Evolutionary conservation across 345 rosid species (phyloP).

Genomic region (Draba incana): DNA sequence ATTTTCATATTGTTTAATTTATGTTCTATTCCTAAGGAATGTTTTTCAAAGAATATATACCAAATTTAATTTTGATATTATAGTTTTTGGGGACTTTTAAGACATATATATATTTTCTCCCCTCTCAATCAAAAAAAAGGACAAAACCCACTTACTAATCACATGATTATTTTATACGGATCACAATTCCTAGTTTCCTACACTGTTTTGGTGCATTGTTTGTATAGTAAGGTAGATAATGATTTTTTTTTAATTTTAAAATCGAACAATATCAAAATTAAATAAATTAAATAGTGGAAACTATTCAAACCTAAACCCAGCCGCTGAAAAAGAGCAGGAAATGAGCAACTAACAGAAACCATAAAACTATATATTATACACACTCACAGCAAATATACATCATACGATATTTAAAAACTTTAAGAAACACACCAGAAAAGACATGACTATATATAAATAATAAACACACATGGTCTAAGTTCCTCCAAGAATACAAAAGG

Average conservation of each 20-base stretch:
- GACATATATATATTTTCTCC: background rate
- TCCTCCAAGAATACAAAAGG: background rate
- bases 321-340: slow-evolving; percentile 37
- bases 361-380: slow-evolving; percentile 36
- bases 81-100: slow-evolving; percentile 16
- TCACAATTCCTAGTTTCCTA: slow-evolving; percentile 12
- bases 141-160: slow-evolving; percentile 33
- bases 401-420: slow-evolving; percentile 12
- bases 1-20: slow-evolving; percentile 11
- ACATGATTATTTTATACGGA: slow-evolving; percentile 30
- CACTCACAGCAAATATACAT: slow-evolving; percentile 14
- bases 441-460: slow-evolving; percentile 38
- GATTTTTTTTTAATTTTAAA: background rate
- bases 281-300: too few relatives aligned
- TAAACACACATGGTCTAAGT: slow-evolving; percentile 36
- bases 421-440: slow-evolving; percentile 32
- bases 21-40: slow-evolving; percentile 5
- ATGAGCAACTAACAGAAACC: slow-evolving; percentile 32
- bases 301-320: slow-evolving; percentile 4
- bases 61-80: slow-evolving; percentile 7
- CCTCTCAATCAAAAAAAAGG: slow-evolving; percentile 37
- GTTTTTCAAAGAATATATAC: slow-evolving; percentile 22
- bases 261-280: slow-evolving; percentile 10
- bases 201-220: slow-evolving; percentile 20
- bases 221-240: background rate